Evolutionary conservation across 768 basidiomycete species (phyloP).

Genomic region (Phlebiopsis gigantea): DNA sequence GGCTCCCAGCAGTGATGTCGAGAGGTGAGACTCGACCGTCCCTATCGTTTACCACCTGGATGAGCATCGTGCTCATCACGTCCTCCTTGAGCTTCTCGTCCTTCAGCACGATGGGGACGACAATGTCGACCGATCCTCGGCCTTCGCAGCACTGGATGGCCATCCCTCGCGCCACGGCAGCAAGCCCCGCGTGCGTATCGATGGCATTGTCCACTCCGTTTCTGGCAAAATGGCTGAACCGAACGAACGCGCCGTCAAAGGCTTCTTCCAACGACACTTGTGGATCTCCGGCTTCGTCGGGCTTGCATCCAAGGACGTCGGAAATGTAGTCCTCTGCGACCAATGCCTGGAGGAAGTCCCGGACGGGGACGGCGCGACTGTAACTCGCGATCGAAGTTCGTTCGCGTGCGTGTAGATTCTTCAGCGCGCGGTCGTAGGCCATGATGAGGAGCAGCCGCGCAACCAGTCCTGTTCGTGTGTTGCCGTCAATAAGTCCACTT

Average conservation of each 20-base stretch:
- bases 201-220: slow-evolving; percentile 19
- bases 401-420: slow-evolving; percentile 6
- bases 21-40: not conserved
- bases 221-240: slow-evolving; percentile 29
- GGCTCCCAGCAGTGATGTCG: slow-evolving; percentile 10
- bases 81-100: slow-evolving; percentile 6
- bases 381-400: slow-evolving; percentile 8
- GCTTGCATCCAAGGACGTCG: slow-evolving; percentile 16
- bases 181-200: slow-evolving; percentile 15
- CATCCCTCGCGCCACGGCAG: slow-evolving; percentile 24
- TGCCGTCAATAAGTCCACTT: slow-evolving; percentile 14
- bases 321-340: slow-evolving; percentile 12
- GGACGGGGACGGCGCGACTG: slow-evolving; percentile 17
- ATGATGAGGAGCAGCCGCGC: slow-evolving; percentile 20
- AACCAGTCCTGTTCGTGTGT: slow-evolving; percentile 22
- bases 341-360: slow-evolving; percentile 19
- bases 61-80: slow-evolving; percentile 15
- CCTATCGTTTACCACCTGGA: slow-evolving; percentile 21
- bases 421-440: slow-evolving; percentile 23
- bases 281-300: slow-evolving; percentile 8
- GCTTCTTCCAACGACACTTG: slow-evolving; percentile 12
- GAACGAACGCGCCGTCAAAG: slow-evolving; percentile 22
- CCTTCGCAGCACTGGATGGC: slow-evolving; percentile 19
- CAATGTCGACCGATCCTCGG: slow-evolving; percentile 20
- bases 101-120: slow-evolving; percentile 24